phyloP scores from a whole-genome alignment of 2,329 filamentous ascomycete species.

The Alternaria atra region DNA sequence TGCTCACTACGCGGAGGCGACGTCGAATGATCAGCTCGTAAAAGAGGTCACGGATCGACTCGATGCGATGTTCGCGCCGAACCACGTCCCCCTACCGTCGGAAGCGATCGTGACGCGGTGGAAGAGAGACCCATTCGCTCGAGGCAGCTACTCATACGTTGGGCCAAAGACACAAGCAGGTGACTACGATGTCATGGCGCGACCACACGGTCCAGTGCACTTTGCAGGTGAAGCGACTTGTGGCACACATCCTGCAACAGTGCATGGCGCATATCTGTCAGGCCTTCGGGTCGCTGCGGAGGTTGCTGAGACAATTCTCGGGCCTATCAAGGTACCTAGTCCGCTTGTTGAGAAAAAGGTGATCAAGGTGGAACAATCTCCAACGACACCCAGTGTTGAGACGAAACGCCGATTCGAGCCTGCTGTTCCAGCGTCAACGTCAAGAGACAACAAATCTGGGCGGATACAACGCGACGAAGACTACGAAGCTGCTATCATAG shows the following conservation, averaged over 20 bases:
- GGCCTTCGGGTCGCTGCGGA: conserved; percentile 90
- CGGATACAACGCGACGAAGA: conserved; percentile 50
- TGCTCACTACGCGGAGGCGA: conserved; percentile 84
- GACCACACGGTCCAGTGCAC: conserved; percentile 83
- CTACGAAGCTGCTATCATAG: conserved; percentile 67
- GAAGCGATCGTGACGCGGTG: conserved; percentile 93
- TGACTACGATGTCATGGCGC: conserved; percentile 93
- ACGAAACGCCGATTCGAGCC: conserved; percentile 38
- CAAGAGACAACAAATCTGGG: conserved; percentile 30
- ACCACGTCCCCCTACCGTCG: conserved; percentile 74
- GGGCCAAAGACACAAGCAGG: conserved; percentile 81
- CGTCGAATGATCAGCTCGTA: conserved; percentile 78
- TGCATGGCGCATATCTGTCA: conserved; percentile 95
- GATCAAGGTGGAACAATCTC: conserved; percentile 34
- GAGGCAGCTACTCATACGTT: conserved; percentile 94
- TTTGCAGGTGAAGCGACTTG: conserved; percentile 98
- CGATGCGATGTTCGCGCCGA: conserved; percentile 73
- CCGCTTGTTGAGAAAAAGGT: conserved; percentile 76
- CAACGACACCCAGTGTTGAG: conserved; percentile 22
- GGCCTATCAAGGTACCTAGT: conserved; percentile 76
- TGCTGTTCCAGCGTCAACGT: conserved; percentile 14
- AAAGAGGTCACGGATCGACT: conserved; percentile 82
- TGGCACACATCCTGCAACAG: conserved; percentile 93
- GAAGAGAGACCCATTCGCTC: conserved; percentile 89
- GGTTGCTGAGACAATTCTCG: conserved; percentile 80